phyloP scores from a whole-genome alignment of 202 grass and related monocot species.

The Schoenoplectus tabernaemontani region DNA sequence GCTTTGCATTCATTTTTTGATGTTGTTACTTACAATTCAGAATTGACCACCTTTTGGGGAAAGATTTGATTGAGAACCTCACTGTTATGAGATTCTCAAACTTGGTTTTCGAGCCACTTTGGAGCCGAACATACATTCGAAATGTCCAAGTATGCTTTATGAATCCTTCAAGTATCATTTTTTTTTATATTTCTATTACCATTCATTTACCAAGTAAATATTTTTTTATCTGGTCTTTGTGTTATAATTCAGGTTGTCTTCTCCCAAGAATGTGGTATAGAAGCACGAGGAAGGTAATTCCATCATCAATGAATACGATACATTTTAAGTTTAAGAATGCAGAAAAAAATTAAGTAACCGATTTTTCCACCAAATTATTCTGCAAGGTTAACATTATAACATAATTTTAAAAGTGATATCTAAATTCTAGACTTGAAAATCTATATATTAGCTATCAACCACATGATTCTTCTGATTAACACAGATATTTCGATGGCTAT shows the following conservation, averaged over 20 bases:
- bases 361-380: background rate
- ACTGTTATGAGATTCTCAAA: conserved; percentile 97
- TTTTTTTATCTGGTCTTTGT: conserved; percentile 7
- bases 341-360: background rate
- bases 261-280: conserved; percentile 82
- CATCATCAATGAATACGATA: background rate
- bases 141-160: conserved; percentile 73
- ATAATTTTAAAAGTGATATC: background rate
- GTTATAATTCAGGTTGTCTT: conserved; percentile 62
- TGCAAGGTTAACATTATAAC: background rate
- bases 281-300: conserved; percentile 70
- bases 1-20: background rate
- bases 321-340: background rate
- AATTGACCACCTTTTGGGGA: conserved; percentile 93
- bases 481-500: conserved; percentile 81
- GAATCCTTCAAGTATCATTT: background rate
- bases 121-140: conserved; percentile 74
- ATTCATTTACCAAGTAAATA: conserved; percentile 4
- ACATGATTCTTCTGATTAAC: conserved; percentile 3
- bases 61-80: conserved; percentile 93
- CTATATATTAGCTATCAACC: background rate
- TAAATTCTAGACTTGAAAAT: conserved; percentile 15
- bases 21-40: conserved; percentile 31
- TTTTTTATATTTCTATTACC: background rate
- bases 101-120: conserved; percentile 93